Evolutionary conservation across 108 stramenopile genomes (phyloP).

Genomic region (Poteriospumella lacustris): DNA sequence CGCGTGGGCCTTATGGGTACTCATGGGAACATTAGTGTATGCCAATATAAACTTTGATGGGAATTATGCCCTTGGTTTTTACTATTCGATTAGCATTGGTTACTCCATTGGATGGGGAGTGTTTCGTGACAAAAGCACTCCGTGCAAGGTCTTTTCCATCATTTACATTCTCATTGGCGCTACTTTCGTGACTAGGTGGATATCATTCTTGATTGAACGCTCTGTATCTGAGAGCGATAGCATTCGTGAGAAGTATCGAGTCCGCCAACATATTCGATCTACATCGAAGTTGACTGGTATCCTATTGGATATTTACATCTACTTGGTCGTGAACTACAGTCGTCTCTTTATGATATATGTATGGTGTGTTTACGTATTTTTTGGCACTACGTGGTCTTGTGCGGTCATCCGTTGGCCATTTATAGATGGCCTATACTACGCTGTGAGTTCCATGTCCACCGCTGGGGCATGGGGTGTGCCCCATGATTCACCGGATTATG

Average conservation of each 20-base stretch:
- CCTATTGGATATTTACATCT: background rate
- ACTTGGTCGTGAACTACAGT: background rate
- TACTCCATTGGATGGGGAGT: conserved; percentile 17
- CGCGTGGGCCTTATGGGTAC: background rate
- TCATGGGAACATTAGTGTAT: background rate
- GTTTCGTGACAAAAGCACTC: background rate
- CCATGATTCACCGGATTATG: background rate
- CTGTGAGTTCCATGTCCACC: background rate
- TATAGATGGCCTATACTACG: background rate
- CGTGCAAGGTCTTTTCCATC: background rate
- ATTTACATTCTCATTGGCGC: background rate
- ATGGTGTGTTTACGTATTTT: background rate
- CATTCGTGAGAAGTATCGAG: background rate
- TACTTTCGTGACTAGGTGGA: background rate
- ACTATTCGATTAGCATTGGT: background rate
- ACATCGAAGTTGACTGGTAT: background rate
- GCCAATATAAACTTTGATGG: background rate
- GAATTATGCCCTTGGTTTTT: background rate
- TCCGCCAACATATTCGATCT: background rate
- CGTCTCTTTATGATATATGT: background rate
- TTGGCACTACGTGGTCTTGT: background rate
- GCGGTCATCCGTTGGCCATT: background rate
- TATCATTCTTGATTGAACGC: background rate
- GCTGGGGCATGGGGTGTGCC: background rate
- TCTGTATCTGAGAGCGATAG: background rate